These are phyloP conservation scores for Calendula officinalis DNA, from an alignment of 129 eudicot genomes.

Conservation along the genomic window DNA sequence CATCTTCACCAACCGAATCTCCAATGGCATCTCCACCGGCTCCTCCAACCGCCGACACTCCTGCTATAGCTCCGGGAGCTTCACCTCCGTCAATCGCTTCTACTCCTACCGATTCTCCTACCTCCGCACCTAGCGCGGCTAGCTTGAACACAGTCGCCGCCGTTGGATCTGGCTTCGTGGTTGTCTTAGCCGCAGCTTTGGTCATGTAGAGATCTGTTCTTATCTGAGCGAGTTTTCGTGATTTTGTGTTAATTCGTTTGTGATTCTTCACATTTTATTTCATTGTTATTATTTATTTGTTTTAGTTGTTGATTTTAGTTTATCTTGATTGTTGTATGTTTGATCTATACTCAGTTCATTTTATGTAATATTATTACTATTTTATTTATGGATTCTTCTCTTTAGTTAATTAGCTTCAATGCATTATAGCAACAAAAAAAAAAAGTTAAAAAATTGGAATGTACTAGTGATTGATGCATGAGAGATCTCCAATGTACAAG, in stretches of 20 bases:
- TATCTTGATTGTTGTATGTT: neutral
- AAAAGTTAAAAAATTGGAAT: too few relatives aligned
- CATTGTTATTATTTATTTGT: constrained; percentile 15
- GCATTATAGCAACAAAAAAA: too few relatives aligned
- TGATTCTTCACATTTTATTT: constrained; percentile 18
- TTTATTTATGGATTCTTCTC: neutral
- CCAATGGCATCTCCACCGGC: constrained; percentile 40
- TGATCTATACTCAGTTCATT: too few relatives aligned
- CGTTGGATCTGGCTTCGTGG: constrained; percentile 58
- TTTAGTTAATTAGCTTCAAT: neutral
- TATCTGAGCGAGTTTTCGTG: constrained; percentile 3
- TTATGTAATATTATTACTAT: neutral
- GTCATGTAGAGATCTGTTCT: constrained; percentile 53
- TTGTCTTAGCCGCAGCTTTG: constrained; percentile 47
- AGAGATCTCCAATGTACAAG: neutral
- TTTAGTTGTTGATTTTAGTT: constrained; percentile 29
- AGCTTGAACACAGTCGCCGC: constrained; percentile 43
- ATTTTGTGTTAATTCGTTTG: constrained; percentile 17
- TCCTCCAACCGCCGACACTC: constrained; percentile 34
- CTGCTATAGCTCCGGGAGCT: constrained; percentile 14
- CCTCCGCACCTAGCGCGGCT: constrained; percentile 28
- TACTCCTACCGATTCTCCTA: constrained; percentile 38
- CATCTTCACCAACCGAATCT: constrained; percentile 36
- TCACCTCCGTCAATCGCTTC: constrained; percentile 27
- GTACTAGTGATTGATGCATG: constrained; percentile 3